Conservation (phyloP, 2,329 filamentous ascomycete species). For the Aureobasidium pullulans region DNA sequence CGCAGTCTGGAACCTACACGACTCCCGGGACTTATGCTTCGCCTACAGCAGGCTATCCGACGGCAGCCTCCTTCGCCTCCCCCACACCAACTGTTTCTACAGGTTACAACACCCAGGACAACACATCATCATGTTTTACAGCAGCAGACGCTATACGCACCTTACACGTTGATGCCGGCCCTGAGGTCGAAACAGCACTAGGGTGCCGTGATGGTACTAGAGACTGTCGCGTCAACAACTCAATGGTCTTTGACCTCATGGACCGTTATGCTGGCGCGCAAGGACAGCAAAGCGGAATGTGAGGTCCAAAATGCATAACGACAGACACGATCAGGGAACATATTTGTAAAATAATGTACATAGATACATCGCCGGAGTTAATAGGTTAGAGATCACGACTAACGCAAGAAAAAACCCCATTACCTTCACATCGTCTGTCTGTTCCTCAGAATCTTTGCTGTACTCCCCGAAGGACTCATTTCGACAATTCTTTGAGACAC, state of each 20-base stretch:
- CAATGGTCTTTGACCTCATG: constrained; percentile 37
- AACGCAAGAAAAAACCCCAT: no score
- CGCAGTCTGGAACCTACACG: not conserved
- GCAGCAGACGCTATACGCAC: constrained; percentile 40
- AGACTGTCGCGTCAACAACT: constrained; percentile 38
- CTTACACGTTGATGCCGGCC: constrained; percentile 33
- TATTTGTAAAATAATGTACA: not conserved
- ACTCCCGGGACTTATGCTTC: not conserved
- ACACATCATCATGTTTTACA: constrained; percentile 29
- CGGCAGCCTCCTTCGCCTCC: not conserved
- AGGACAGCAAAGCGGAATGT: not conserved
- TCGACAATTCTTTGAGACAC: no score
- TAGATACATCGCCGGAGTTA: no score
- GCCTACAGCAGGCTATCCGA: not conserved
- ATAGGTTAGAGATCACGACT: not conserved
- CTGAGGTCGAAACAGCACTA: constrained; percentile 33
- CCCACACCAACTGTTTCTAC: not conserved
- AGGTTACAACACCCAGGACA: not conserved
- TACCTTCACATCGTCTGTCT: no score
- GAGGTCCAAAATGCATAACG: not conserved
- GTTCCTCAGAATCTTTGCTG: no score
- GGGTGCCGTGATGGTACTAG: constrained; percentile 30
- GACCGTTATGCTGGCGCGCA: constrained; percentile 31
- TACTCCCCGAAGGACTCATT: no score
- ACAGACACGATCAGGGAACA: not conserved